Evolutionary conservation across 2,329 filamentous ascomycete genomes (phyloP), one percentile per base, ranked within the genome.

Genomic region (Pestalotiopsis sp.): DNA sequence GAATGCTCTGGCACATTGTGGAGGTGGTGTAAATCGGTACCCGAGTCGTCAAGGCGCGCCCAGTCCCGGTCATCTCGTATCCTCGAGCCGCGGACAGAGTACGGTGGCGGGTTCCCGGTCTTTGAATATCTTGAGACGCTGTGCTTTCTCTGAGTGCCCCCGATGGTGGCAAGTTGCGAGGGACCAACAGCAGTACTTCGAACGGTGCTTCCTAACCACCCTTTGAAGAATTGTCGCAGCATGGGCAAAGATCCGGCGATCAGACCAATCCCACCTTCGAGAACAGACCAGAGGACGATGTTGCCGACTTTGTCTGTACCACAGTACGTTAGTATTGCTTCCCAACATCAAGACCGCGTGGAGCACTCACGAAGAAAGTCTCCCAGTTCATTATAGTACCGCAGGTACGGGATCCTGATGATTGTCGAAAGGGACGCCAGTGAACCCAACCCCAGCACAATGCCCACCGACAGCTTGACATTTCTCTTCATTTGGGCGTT

Each of bases 211-310:
- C 64, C 64, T 4, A 66, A 20, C 64, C 64, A 66, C 4, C 55
- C 24, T 17, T 48, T 39, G 55, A 66, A 60, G 1, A 66, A 56
- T 38, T 40, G 64, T 44, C 64, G 55, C 17, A 71, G 40, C 20
- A 66, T 63, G 4, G 70, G 70, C 4, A 71, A 55, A 14, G 70
- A 71, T 10, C 66, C 66, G 3, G 69, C 69, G 22, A 71, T 61
- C 10, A 70, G 64, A 20, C 70, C 70, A 57, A 71, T 71, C n/a
- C 66, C 70, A 5, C 70, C 69, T 63, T 74, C 73, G 63, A 73
- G 52, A 59, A 71, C 71, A 20, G 73, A 74, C 59, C 72, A 71
- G 22, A 73, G 68, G 11, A 70, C 70, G 52, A 74, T 74, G 56
- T 67, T 71, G 6, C 73, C 73, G 14, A 68, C 64, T 24, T 59